Evolutionary conservation across 768 basidiomycete species (phyloP), one percentile per base, ranked within the genome.

Genomic region (Hirschioporus abietinus): DNA sequence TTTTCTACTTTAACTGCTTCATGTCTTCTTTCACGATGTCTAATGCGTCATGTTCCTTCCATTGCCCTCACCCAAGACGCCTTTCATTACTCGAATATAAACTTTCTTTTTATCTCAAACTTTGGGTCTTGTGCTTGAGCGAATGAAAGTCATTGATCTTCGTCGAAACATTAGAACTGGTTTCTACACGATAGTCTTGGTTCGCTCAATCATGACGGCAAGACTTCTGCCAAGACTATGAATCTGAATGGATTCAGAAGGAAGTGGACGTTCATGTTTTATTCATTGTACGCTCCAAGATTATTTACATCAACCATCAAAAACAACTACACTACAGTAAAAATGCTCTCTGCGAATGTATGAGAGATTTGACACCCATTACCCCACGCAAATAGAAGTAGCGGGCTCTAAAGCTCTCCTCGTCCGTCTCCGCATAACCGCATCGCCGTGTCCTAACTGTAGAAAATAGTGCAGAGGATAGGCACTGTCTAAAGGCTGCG

Each of bases 381-480:
- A 61, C 60, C 30, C 30, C 60, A 61, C 60, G 18, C 17, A 61
- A 27, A 25, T 12, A 61, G 30, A 61, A 61, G 60, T 34, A 25
- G 30, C 60, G 60, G 30, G 60, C 30, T 61, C 60, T 61, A 25
- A 61, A 24, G 15, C 60, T 25, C 60, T 34, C 60, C 10, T 12
- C 60, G 30, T 61, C 60, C 24, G 12, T 61, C 60, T 61, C 60
- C 60, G 60, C 60, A 25, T 25, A 61, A 61, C 60, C 60, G 18
- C 24, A 61, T 61, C 60, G 60, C 60, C 60, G 60, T 61, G 60
- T 61, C 60, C 60, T 25, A 34, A 8, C 60, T 61, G 60, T 61
- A 18, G 60, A 61, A 27, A 25, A 61, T 15, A 20, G 42, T 52
- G 60, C 60, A 61, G 60, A 61, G 60, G 60, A 61, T 61, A 61